Percentiles rank a stretch among this genome's conserved stretches.
These are phyloP conservation scores for Mycotypha africana DNA, from an alignment of 371 early-diverging fungal genomes.

Conservation along the genomic window DNA sequence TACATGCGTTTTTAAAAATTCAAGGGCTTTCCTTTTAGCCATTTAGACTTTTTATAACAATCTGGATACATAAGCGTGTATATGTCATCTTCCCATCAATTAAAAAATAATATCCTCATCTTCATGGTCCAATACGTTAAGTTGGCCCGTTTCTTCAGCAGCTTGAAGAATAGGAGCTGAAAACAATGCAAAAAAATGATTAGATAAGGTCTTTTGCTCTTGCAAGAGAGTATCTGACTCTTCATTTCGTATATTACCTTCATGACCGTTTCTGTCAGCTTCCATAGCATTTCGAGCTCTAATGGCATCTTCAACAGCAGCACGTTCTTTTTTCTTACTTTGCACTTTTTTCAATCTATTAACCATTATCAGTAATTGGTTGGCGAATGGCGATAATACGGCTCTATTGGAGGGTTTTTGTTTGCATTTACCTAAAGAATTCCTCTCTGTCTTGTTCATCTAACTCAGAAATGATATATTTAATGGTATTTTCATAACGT, in stretches of 20 bases:
- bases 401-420: no score
- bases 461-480: slow-evolving; percentile 95
- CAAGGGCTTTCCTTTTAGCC: no score
- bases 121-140: slow-evolving; percentile 44
- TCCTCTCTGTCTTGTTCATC: slow-evolving; percentile 99
- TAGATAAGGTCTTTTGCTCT: no score
- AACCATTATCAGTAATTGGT: no score
- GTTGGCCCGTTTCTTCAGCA: slow-evolving; percentile 37
- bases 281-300: slow-evolving; percentile 17
- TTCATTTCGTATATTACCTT: slow-evolving; percentile 3
- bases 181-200: background rate
- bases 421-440: slow-evolving; percentile 78
- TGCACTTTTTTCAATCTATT: slow-evolving; percentile 94
- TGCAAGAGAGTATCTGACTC: no score
- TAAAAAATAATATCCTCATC: slow-evolving; percentile 59
- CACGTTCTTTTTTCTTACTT: slow-evolving; percentile 92
- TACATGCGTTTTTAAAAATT: no score
- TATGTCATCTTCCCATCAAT: no score
- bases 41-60: no score
- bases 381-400: no score
- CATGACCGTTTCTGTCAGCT: slow-evolving; percentile 10
- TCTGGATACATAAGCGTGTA: no score
- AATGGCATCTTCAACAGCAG: slow-evolving; percentile 51
- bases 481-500: slow-evolving; percentile 97
- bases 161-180: slow-evolving; percentile 25